A percentile compares a stretch with the other conserved stretches of the same genome.
Evolutionary conservation across 2,329 filamentous ascomycete genomes (phyloP).

Genomic region (Trichoderma guizhouense): DNA sequence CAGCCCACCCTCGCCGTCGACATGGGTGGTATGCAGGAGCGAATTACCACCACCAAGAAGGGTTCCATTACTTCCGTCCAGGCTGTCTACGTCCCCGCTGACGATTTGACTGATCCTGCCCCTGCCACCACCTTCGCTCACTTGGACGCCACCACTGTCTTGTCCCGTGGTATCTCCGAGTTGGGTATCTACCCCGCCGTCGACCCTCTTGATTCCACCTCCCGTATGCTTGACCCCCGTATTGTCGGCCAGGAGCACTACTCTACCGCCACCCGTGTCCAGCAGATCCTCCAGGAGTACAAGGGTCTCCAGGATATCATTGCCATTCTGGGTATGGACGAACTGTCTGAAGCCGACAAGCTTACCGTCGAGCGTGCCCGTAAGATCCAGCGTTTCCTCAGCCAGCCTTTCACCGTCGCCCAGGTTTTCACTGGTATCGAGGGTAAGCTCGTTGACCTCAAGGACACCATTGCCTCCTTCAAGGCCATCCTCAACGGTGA

Average conservation of each 20-base stretch:
- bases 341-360: slow-evolving; percentile 98
- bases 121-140: slow-evolving; percentile 99
- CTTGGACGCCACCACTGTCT: slow-evolving; percentile 99
- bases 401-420: slow-evolving; percentile 92
- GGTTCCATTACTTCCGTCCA: slow-evolving; percentile 99
- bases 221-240: slow-evolving; percentile 98
- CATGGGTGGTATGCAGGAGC: slow-evolving; percentile 99
- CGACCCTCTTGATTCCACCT: slow-evolving; percentile 99
- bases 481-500: slow-evolving; percentile 95
- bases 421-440: slow-evolving; percentile 88
- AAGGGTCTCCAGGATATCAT: slow-evolving; percentile 99
- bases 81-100: slow-evolving; percentile 99
- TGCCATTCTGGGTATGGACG: slow-evolving; percentile 99
- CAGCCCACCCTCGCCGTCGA: slow-evolving; percentile 97
- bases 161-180: slow-evolving; percentile 99
- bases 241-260: slow-evolving; percentile 98
- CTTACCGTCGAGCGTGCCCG: slow-evolving; percentile 99
- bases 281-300: slow-evolving; percentile 99
- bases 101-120: slow-evolving; percentile 99
- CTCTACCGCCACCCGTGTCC: slow-evolving; percentile 86
- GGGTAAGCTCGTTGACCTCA: slow-evolving; percentile 94
- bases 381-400: slow-evolving; percentile 99
- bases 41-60: slow-evolving; percentile 99
- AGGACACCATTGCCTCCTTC: slow-evolving; percentile 97
- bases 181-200: slow-evolving; percentile 99